Evolutionary conservation across 2,329 filamentous ascomycete genomes (phyloP), one percentile per base, ranked within the genome.

Genomic region (Alternaria atra): DNA sequence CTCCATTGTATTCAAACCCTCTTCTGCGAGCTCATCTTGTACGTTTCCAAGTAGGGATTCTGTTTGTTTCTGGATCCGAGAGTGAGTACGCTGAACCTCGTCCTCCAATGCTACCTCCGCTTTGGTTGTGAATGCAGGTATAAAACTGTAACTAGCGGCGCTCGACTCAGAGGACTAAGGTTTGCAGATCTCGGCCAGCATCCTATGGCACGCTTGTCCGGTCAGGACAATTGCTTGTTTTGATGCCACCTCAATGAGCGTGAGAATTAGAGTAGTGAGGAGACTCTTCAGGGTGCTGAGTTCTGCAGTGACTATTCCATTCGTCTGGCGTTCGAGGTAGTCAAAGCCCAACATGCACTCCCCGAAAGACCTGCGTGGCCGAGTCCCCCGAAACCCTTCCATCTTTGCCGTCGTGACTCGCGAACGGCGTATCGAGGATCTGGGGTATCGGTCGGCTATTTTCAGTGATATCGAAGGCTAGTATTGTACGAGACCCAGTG

Each of bases 261-360:
- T 30, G 15, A 6, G 5, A 20, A 5, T 6, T n/a, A 52, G 7
- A 20, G n/a, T 40, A 17, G 5, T 30, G n/a, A 40, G 10, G 9
- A 29, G 25, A 20, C 15, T 42, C 9, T 52, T 20, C 10, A 52
- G 34, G 13, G 10, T 15, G 37, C 25, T 42, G n/a, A 52, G 15
- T 12, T 52, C 50, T 4, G n/a, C 7, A 10, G 23, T 52, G 25
- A 42, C 17, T 12, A 30, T 23, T 5, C 50, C 27, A 6, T 20
- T 15, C 37, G 35, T 52, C n/a, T 27, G 15, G 6, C 4, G 5
- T 5, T 52, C 25, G 3, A 52, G 23, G 2, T 40, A 9, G 12
- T 52, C 25, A 39, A 52, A 52, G 10, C n/a, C 50, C 29, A 20
- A 29, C 35, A 52, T 27, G 48, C 34, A 52, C 32, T 52, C 34